A percentile compares a stretch with the other conserved stretches of the same genome.
Evolutionary conservation across 2,329 filamentous ascomycete species (phyloP).

Genomic region (Lachnellula arida): DNA sequence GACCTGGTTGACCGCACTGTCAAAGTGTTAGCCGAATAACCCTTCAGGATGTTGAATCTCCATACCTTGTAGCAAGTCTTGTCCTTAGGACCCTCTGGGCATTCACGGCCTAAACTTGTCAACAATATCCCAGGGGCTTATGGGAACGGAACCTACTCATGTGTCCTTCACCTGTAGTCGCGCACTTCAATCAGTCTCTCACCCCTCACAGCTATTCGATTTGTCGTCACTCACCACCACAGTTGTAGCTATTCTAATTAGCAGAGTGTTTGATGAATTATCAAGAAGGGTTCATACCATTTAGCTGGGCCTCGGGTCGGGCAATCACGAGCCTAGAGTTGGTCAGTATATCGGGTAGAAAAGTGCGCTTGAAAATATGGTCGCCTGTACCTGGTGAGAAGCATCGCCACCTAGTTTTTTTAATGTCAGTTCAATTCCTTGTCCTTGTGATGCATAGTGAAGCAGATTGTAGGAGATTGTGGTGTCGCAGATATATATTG

Average conservation of each 20-base stretch:
- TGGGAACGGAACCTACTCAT: slow-evolving; percentile 57
- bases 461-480: neutral
- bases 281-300: slow-evolving; percentile 54
- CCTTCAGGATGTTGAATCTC: too few species aligned
- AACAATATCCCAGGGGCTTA: slow-evolving; percentile 13
- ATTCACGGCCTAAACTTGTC: slow-evolving; percentile 68
- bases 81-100: slow-evolving; percentile 83
- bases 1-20: slow-evolving; percentile 72
- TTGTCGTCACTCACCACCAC: slow-evolving; percentile 56
- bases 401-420: slow-evolving; percentile 60
- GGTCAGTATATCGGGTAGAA: slow-evolving; percentile 15
- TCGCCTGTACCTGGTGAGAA: slow-evolving; percentile 61
- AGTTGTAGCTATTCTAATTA: slow-evolving; percentile 63
- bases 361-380: slow-evolving; percentile 23
- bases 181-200: slow-evolving; percentile 30
- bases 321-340: slow-evolving; percentile 72
- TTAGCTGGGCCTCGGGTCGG: slow-evolving; percentile 78
- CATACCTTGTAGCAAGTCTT: slow-evolving; percentile 64
- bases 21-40: neutral
- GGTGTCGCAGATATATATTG: slow-evolving; percentile 6
- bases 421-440: slow-evolving; percentile 28
- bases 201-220: slow-evolving; percentile 7
- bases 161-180: slow-evolving; percentile 57
- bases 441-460: neutral
- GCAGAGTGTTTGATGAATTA: slow-evolving; percentile 2